Base-by-base conservation (phyloP, 345 rosid species). In the Boechera divaricarpa region DNA sequence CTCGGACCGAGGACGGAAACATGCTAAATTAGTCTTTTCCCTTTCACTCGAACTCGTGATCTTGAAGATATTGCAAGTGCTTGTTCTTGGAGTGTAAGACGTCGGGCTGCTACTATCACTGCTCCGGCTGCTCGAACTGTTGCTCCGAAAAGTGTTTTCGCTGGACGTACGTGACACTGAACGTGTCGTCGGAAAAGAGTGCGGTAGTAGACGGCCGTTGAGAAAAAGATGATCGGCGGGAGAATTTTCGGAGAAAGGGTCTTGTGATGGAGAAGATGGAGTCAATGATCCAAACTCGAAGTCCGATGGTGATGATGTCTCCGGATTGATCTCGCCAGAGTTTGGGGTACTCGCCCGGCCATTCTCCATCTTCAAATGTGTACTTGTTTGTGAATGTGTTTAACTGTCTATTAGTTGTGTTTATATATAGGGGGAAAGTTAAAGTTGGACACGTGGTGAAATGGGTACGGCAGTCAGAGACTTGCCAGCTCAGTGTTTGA, bases 191-290 rank as follows among this genome's bases (percentile, higher is more conserved):
- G 97, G 98, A 61, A 91, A 93, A 6, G 77, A 51, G 66, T 93
- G 97, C 2, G 98, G 97, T 74, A 93, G 42, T 57, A 91, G 82
- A 65, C 86, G 88, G 67, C 97, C 98, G 62, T 93, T 91, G 83
- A 62, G 82, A 76, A 93, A 93, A 35, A 93, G 87, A 56, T 85
- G 94, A 73, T 93, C 98, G 2, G 98, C 98, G 1, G 96, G 98
- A 4, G 96, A 93, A 60, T 80, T 77, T 68, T 81, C 83, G 28
- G 72, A 80, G 77, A 60, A 72, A 0, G 83, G 83, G 49, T 83
- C 88, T 64, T 42, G 63, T 0, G 87, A 84, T 29, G 90, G 87
- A 12, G 91, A 90, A 52, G 83, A 86, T 2, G 91, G 91, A 3
- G 92, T 86, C 10, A 87, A 63, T 3, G 83, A 80, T 51, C 89